Percentiles rank a stretch among this genome's conserved stretches.
Conservation (phyloP, 148 eudicot genomes). For the Chenopodium berlandieri region DNA sequence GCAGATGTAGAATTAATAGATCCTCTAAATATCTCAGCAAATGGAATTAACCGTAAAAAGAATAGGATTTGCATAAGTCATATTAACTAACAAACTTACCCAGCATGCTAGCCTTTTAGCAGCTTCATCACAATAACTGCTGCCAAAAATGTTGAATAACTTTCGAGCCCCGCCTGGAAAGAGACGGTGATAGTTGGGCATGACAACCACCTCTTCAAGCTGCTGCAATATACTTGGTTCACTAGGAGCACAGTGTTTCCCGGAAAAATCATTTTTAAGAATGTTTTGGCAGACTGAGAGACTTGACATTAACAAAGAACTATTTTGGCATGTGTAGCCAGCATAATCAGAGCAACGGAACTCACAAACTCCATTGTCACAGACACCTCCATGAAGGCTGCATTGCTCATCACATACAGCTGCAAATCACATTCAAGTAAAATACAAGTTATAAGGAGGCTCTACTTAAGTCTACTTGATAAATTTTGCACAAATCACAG, state of each 20-base stretch:
- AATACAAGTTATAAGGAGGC: not conserved
- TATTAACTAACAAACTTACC: slow-evolving; percentile 47
- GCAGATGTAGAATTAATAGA: not conserved
- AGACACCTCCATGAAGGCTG: slow-evolving; percentile 98
- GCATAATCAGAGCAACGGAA: slow-evolving; percentile 99
- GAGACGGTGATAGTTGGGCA: slow-evolving; percentile 88
- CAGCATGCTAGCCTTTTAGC: slow-evolving; percentile 97
- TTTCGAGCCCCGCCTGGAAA: slow-evolving; percentile 80
- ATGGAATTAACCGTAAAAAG: not conserved
- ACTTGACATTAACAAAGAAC: slow-evolving; percentile 64
- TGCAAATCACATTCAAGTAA: slow-evolving; percentile 36
- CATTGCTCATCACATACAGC: slow-evolving; percentile 98
- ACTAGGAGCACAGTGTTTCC: slow-evolving; percentile 93
- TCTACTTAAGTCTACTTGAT: not conserved
- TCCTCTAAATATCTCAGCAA: not conserved
- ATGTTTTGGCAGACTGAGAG: slow-evolving; percentile 87
- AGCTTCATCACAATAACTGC: slow-evolving; percentile 78
- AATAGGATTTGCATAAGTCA: not conserved
- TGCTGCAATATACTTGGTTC: slow-evolving; percentile 82
- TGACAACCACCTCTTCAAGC: slow-evolving; percentile 93
- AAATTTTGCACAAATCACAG: not conserved
- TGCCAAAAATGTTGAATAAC: slow-evolving; percentile 56
- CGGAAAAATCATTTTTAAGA: slow-evolving; percentile 57
- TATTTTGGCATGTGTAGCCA: slow-evolving; percentile 93
- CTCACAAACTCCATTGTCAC: slow-evolving; percentile 93